Evolutionary conservation across 2,329 filamentous ascomycete genomes (phyloP).

Genomic region (Ascochyta clinopodiicola): DNA sequence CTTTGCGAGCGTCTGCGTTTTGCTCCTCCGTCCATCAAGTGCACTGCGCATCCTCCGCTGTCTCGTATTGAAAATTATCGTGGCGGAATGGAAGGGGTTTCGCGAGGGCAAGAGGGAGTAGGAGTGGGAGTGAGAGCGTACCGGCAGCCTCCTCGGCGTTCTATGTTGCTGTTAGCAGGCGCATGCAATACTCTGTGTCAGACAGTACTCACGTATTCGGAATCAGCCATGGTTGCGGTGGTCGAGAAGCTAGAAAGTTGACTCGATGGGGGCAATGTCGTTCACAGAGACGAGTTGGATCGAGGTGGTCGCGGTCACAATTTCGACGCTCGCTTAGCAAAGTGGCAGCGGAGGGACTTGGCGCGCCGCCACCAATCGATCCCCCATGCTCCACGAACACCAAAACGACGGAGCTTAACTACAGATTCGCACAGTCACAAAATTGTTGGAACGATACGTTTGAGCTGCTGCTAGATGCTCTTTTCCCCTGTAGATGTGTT

Average conservation of each 20-base stretch:
- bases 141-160: conserved; percentile 95
- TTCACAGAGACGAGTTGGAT: conserved; percentile 16
- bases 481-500: neutral
- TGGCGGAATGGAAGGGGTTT: conserved; percentile 11
- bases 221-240: conserved; percentile 81
- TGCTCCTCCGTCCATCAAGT: conserved; percentile 8
- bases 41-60: neutral
- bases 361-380: conserved; percentile 5
- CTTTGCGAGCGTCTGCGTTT: conserved; percentile 1
- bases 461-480: neutral
- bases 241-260: conserved; percentile 52
- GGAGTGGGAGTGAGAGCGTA: conserved; percentile 52
- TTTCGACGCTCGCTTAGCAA: conserved; percentile 15
- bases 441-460: neutral
- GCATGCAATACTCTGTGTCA: conserved; percentile 14
- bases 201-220: conserved; percentile 77
- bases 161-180: conserved; percentile 56
- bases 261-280: conserved; percentile 42
- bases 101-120: conserved; percentile 5
- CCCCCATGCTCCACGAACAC: conserved; percentile 6
- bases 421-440: neutral
- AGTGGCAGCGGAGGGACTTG: conserved; percentile 3
- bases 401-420: neutral
- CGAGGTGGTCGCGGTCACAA: neutral
- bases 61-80: conserved; percentile 17